Conservation (phyloP, 306 rosid species). For the Lithocarpus polystachyus region DNA sequence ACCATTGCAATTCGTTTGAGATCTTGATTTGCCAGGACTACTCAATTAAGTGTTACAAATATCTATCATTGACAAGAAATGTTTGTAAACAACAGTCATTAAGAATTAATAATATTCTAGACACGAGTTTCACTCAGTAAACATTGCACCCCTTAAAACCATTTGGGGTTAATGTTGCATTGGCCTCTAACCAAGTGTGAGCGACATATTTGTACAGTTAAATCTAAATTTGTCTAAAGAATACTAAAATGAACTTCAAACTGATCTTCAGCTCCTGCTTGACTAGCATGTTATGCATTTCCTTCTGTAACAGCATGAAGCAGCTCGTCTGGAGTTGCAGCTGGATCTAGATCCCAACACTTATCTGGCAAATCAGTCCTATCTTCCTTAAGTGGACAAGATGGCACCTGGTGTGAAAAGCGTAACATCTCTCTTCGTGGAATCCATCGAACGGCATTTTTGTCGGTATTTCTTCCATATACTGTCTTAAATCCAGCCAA, state of each 20-base stretch:
- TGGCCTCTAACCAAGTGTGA: conserved; percentile 60
- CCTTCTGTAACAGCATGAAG: conserved; percentile 63
- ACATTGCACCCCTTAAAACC: conserved; percentile 56
- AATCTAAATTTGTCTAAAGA: conserved; percentile 65
- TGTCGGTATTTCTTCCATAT: conserved; percentile 60
- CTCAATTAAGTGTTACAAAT: conserved; percentile 14
- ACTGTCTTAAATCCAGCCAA: conserved; percentile 86
- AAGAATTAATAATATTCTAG: conserved; percentile 35
- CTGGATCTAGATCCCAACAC: conserved; percentile 97
- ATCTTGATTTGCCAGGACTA: background rate
- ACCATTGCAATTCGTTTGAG: background rate
- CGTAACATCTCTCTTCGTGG: conserved; percentile 85
- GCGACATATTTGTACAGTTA: conserved; percentile 78
- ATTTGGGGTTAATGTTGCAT: conserved; percentile 49
- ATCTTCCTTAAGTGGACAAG: conserved; percentile 68
- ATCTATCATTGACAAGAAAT: conserved; percentile 17
- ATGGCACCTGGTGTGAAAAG: conserved; percentile 96
- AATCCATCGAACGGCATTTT: conserved; percentile 71
- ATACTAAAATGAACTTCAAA: conserved; percentile 42
- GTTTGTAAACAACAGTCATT: conserved; percentile 42
- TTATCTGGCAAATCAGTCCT: conserved; percentile 56
- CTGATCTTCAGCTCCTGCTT: conserved; percentile 25
- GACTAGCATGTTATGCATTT: conserved; percentile 32
- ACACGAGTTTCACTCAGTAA: conserved; percentile 43
- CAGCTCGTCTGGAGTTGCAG: conserved; percentile 96